Evolutionary conservation across 345 rosid genomes (phyloP).

Genomic region (Heritiera fomes): DNA sequence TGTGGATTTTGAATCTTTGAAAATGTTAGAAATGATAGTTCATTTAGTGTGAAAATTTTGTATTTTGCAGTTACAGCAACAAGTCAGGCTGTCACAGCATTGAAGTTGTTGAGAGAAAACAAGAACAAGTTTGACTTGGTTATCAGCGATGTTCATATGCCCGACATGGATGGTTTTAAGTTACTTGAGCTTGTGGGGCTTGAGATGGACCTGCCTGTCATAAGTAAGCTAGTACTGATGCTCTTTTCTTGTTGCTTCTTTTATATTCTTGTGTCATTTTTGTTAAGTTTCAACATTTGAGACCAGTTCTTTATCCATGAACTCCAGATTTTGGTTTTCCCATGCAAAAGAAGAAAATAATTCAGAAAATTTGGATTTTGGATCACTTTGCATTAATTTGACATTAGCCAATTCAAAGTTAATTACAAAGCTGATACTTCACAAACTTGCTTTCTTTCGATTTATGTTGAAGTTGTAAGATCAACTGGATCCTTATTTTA

Average conservation of each 20-base stretch:
- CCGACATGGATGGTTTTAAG: constrained; percentile 86
- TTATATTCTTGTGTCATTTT: not conserved
- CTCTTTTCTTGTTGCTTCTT: constrained; percentile 2
- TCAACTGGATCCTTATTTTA: not conserved
- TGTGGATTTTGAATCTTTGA: constrained; percentile 16
- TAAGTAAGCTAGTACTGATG: constrained; percentile 47
- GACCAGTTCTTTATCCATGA: not conserved
- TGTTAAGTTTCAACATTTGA: not conserved
- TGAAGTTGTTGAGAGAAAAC: constrained; percentile 69
- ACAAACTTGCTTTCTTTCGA: not conserved
- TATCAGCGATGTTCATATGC: constrained; percentile 83
- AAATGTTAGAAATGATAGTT: not conserved
- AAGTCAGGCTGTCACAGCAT: constrained; percentile 54
- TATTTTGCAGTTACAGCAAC: constrained; percentile 65
- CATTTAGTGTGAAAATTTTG: constrained; percentile 19
- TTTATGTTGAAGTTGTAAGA: not conserved
- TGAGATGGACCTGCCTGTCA: constrained; percentile 84
- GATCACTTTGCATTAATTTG: not conserved
- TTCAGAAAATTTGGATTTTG: not conserved
- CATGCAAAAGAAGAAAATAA: not conserved
- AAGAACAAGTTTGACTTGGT: constrained; percentile 69
- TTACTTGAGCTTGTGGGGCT: constrained; percentile 82
- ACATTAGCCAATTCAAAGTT: not conserved
- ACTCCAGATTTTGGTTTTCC: not conserved
- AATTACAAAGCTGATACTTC: not conserved